phyloP scores from a whole-genome alignment of 129 eudicot genomes.

The Flaveria robusta region DNA sequence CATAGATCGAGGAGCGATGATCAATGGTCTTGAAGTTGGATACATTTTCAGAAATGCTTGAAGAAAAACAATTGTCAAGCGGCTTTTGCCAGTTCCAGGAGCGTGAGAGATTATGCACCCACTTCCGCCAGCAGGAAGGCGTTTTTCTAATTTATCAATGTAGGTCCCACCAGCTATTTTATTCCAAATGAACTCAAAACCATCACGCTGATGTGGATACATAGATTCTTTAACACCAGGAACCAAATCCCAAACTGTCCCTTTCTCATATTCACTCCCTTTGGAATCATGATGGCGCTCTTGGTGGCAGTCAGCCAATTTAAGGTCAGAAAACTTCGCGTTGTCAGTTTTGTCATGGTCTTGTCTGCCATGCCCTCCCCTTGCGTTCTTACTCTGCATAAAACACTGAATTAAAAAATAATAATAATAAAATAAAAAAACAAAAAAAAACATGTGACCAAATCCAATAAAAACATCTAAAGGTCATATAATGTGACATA shows the following conservation, averaged over 20 bases:
- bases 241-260: constrained; percentile 62
- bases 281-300: constrained; percentile 17
- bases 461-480: neutral
- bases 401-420: constrained; percentile 19
- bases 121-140: constrained; percentile 31
- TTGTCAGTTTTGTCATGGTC: constrained; percentile 23
- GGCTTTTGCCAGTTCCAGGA: constrained; percentile 86
- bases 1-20: constrained; percentile 58
- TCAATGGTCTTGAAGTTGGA: constrained; percentile 54
- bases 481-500: neutral
- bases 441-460: neutral
- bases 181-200: constrained; percentile 71
- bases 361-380: constrained; percentile 36
- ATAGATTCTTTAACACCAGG: constrained; percentile 51
- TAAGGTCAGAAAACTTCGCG: constrained; percentile 21
- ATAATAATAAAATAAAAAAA: too few species aligned
- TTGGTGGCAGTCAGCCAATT: constrained; percentile 14
- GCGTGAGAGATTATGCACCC: constrained; percentile 96
- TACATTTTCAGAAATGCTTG: constrained; percentile 54
- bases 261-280: constrained; percentile 19
- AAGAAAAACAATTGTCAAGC: constrained; percentile 53
- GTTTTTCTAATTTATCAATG: constrained; percentile 42
- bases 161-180: constrained; percentile 60
- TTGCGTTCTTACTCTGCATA: constrained; percentile 37
- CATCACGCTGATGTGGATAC: constrained; percentile 83